Base-by-base conservation (phyloP, 2,329 filamentous ascomycete genomes). In the Aspergillus pseudoterreus region DNA sequence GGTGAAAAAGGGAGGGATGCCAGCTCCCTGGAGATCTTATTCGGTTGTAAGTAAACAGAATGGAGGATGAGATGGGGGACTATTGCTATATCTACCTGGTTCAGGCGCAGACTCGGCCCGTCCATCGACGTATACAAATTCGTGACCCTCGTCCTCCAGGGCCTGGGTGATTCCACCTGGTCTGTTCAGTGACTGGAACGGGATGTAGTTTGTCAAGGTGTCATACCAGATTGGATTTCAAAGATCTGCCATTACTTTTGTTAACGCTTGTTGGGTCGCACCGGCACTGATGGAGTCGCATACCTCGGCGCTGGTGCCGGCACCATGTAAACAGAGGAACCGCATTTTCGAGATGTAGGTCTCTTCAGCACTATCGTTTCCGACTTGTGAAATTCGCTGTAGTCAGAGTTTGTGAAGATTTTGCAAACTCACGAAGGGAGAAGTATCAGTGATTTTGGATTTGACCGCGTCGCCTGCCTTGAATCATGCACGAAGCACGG, bases 281-380 rank as follows among this genome's bases (percentile, higher is more conserved):
- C 33, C 32, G 39, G 33, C 33, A 39, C 33, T 38, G 44, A 30
- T 32, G 22, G 39, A 24, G 30, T 35, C 27, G 49, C 55, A 35
- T 63, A 68, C 66, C 54, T 69, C 65, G 36, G 54, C 55, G 51
- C 63, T 67, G 46, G 66, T 68, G 43, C 64, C 61, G 3, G 59
- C 61, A 38, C 65, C 65, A 43, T 69, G 66, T 14, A 69, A 53
- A 61, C 66, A 69, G 27, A 69, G 59, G 35, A 68, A 68, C 8
- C 61, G 61, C 66, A 69, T 69, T 15, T 15, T 61, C 15, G 35
- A 8, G 14, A 38, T 38, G 15, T 17, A n/a, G 1, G 35, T 30
- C 8, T 38, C 14, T 30, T 2, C 11, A 12, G 6, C 4, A 30
- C 24, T 12, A 10, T 10, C 19, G 19, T 19, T 14, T 15, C 4